phyloP scores from a whole-genome alignment of 83 land plant species.

The Thuja plicata region DNA sequence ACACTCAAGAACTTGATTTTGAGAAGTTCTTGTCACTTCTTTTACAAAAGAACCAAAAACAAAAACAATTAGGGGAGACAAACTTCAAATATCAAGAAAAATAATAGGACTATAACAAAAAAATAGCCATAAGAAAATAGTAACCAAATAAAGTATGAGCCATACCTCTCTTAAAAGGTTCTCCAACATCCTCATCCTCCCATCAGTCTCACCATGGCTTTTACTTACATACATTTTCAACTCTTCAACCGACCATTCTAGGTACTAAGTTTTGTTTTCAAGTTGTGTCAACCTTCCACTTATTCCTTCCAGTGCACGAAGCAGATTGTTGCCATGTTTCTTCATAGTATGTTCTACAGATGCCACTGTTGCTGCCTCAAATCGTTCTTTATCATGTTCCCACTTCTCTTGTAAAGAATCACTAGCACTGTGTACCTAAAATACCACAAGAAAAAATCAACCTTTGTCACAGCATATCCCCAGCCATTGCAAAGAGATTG shows the following conservation, averaged over 20 bases:
- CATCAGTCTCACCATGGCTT: constrained; percentile 69
- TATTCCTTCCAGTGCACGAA: constrained; percentile 72
- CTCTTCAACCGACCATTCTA: constrained; percentile 66
- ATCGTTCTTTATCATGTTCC: constrained; percentile 33
- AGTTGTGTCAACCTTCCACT: constrained; percentile 75
- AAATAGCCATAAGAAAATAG: constrained; percentile 2
- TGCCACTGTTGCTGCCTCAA: constrained; percentile 42
- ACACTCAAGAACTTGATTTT: too few species aligned
- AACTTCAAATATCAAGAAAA: neutral
- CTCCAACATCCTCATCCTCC: constrained; percentile 74
- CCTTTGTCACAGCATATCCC: neutral
- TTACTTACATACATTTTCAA: constrained; percentile 62
- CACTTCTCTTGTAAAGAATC: constrained; percentile 26
- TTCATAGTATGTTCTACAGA: constrained; percentile 73
- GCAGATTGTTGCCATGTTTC: constrained; percentile 68
- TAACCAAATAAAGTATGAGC: neutral
- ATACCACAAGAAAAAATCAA: constrained; percentile 1
- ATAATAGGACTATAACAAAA: neutral
- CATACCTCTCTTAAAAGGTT: constrained; percentile 82
- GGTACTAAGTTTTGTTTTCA: constrained; percentile 61
- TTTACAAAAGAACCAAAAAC: too few species aligned
- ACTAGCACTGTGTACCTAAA: constrained; percentile 21
- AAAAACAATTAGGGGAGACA: too few species aligned
- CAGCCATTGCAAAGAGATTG: neutral
- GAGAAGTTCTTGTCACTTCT: too few species aligned